These are phyloP conservation scores for Rhizophagus prolifer DNA, from an alignment of 192 early-diverging fungal genomes.

Conservation along the genomic window DNA sequence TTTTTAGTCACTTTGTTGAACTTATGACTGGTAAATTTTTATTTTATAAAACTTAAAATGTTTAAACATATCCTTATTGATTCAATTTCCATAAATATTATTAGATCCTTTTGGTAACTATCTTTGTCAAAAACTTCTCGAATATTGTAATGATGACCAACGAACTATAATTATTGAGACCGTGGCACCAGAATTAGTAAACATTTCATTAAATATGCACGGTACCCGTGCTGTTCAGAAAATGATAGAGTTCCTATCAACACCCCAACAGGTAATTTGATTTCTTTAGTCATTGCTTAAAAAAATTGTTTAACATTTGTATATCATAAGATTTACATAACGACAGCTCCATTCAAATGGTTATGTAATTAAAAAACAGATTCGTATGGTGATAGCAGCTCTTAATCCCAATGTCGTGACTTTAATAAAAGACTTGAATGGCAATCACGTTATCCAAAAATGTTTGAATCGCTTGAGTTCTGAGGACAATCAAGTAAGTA, in stretches of 20 bases:
- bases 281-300: neutral
- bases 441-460: conserved; percentile 93
- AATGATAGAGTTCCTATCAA: conserved; percentile 79
- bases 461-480: conserved; percentile 73
- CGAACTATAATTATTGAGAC: conserved; percentile 69
- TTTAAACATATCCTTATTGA: neutral
- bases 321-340: conserved; percentile 20
- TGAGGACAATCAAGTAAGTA: conserved; percentile 62
- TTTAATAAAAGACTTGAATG: conserved; percentile 89
- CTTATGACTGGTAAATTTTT: conserved; percentile 73
- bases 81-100: neutral
- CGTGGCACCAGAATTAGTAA: conserved; percentile 73
- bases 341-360: neutral
- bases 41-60: neutral
- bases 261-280: conserved; percentile 50
- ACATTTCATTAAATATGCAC: conserved; percentile 87
- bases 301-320: neutral
- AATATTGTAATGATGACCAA: conserved; percentile 76
- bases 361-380: conserved; percentile 42
- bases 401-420: conserved; percentile 70
- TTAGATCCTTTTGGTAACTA: conserved; percentile 90
- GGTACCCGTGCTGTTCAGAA: conserved; percentile 92
- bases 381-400: conserved; percentile 63
- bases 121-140: conserved; percentile 86
- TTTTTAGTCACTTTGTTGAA: conserved; percentile 70